Conservation (phyloP, 768 basidiomycete genomes). For the Rhizopogon salebrosus region DNA sequence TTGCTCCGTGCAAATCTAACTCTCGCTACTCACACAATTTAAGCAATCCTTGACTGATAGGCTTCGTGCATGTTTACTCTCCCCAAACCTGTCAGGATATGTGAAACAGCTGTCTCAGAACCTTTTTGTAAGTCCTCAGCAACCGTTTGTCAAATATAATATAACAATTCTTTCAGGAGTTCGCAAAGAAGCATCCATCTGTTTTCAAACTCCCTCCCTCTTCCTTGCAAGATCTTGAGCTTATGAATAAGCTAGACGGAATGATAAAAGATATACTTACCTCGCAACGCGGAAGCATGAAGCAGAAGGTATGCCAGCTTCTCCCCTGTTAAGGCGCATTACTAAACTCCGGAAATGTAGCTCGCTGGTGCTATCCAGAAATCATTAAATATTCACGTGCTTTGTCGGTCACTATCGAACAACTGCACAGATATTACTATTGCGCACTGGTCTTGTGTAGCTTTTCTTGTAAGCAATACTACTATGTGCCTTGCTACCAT, state of each 20-base stretch:
- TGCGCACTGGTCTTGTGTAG: constrained; percentile 4
- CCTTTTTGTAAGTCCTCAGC: constrained; percentile 1
- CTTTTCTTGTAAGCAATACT: not conserved
- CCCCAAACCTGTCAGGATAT: constrained; percentile 5
- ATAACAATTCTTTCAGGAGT: not conserved
- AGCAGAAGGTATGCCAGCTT: constrained; percentile 4
- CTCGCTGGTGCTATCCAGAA: not conserved
- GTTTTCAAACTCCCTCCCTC: constrained; percentile 2
- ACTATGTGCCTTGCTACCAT: not conserved
- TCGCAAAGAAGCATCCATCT: constrained; percentile 1
- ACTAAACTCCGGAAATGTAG: not conserved
- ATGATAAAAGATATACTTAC: constrained; percentile 3
- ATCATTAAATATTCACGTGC: not conserved
- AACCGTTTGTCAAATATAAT: too few species aligned
- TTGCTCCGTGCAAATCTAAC: not conserved
- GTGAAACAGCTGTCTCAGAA: not conserved
- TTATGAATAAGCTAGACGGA: not conserved
- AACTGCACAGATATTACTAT: constrained; percentile 1
- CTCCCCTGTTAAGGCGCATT: too few species aligned
- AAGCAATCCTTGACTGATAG: constrained; percentile 1
- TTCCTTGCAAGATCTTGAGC: not conserved
- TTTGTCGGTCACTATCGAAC: not conserved
- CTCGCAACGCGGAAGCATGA: not conserved
- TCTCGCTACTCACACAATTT: not conserved
- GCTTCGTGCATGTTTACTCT: constrained; percentile 2